Evolutionary conservation across 306 rosid species (phyloP), one percentile per base, ranked within the genome.

Genomic region (Urtica urens): DNA sequence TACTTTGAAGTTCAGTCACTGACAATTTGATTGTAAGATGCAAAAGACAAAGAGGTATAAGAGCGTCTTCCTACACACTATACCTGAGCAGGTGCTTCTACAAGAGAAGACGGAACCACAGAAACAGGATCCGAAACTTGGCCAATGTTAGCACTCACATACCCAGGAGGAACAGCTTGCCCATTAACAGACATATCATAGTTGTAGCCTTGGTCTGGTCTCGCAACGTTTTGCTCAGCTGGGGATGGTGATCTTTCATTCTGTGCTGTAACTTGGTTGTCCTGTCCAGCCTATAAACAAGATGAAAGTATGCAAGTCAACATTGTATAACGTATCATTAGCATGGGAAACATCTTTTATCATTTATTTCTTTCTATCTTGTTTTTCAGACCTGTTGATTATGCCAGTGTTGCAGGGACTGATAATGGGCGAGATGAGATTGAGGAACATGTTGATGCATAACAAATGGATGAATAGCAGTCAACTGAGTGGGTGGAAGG

Each of bases 401-500:
- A 52, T 82, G 93, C 94, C 96, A 92, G 47, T 78, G 94, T 64
- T 85, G 99, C 55, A 77, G 62, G 70, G 85, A 81, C 29, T 86
- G 87, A 70, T 77, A 92, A 55, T 79, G 84, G 45, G 92, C 94
- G 62, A 78, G 75, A 68, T 83, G 85, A 25, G 96, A 66, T 50
- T 78, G 93, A 52, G 94, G 73, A 57, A 73, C 96, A 47, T 83
- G 96, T 61, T 85, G 95, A 67, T 90, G 96, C 86, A 92, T 62
- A 49, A 86, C 72, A 75, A 75, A 79, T 12, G 94, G 94, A 64
- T 85, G 96, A 65, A 92, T 51, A 49, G 87, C 73, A 57, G 95
- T 58, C 66, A 82, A 67, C 69, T 82, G 96, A 58, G 94, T 87
- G 57, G 82, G 81, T 22, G 96, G 85, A 41, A 92, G 81, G 61